A percentile compares a stretch with the other conserved stretches of the same genome.
Conservation (phyloP, 352 stramenopile species). For the Globisporangium radiosum region DNA sequence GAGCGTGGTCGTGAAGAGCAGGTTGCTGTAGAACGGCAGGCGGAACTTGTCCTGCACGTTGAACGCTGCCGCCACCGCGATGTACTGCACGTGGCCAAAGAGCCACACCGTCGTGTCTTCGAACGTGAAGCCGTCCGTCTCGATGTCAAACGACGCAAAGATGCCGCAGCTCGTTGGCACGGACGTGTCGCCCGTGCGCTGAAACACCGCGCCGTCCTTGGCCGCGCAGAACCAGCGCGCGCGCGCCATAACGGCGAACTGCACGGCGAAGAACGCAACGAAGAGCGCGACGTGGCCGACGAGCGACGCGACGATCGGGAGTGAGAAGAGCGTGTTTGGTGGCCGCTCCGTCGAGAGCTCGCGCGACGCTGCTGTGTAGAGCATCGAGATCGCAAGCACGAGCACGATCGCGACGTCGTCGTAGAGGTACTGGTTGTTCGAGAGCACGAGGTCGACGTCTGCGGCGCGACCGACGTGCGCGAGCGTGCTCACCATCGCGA, state of each 20-base stretch:
- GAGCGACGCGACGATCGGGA: conserved; percentile 40
- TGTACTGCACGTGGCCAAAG: conserved; percentile 49
- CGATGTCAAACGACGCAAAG: conserved; percentile 29
- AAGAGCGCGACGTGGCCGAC: conserved; percentile 39
- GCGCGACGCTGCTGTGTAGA: conserved; percentile 33
- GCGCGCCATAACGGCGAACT: conserved; percentile 21
- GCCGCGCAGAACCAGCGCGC: conserved; percentile 43
- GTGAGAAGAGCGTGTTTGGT: conserved; percentile 44
- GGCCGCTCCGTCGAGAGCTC: conserved; percentile 29
- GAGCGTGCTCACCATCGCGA: conserved; percentile 33
- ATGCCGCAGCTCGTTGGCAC: conserved; percentile 19
- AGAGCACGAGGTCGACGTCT: conserved; percentile 28
- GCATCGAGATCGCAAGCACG: conserved; percentile 42
- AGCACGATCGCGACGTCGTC: conserved; percentile 51
- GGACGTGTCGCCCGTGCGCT: conserved; percentile 14
- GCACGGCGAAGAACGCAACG: conserved; percentile 36
- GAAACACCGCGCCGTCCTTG: conserved; percentile 21
- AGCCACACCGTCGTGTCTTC: conserved; percentile 53
- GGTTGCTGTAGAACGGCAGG: conserved; percentile 41
- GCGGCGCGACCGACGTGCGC: conserved; percentile 20
- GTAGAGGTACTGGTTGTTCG: conserved; percentile 58
- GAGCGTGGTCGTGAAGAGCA: conserved; percentile 24
- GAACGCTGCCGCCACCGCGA: conserved; percentile 45
- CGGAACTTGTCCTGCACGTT: conserved; percentile 50
- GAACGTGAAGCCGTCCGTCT: conserved; percentile 30